Base-by-base conservation (phyloP, 2,329 filamentous ascomycete genomes). In the Epicoccum sorghinum region DNA sequence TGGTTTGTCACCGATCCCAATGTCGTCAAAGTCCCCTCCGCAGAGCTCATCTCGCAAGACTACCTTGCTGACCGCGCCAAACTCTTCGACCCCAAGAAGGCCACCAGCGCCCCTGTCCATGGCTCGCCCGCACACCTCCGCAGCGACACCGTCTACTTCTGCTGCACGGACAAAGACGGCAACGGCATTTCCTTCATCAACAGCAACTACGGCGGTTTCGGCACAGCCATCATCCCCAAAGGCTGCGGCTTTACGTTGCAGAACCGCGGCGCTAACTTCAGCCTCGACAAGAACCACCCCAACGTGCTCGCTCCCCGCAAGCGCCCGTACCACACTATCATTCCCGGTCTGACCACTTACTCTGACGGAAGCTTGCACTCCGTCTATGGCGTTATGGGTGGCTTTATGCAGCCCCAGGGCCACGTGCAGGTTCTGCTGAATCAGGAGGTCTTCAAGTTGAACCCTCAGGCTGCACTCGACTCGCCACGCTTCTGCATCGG, bases 101-200 rank as follows among this genome's bases (percentile, higher is more conserved):
- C 83, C 1, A 75, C 78, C 23, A 77, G 79, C 14, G 74, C 82
- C 7, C 74, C 89, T 1, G 77, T 85, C 38, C 89, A 91, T 69
- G 93, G 93, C 51, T 90, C 71, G 6, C 72, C 91, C 72, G 93
- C 93, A 0, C 86, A 96, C 57, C 88, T 87, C 59, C 89, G 89
- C 75, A 90, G 89, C 72, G 95, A 99, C 74, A 98, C 95, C 0
- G 95, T 98, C 25, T 98, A 98, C 79, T 96, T 98, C 70, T 87
- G 89, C 52, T 89, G 89, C 9, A 89, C 92, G 0, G 95, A 98
- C 77, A 76, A 80, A 1, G 79, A 86, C 29, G 95, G 95, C 48
- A 98, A 98, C 75, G 93, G 89, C 30, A 93, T 95, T 47, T 95
- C 89, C 22, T 97, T 98, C 78, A 98, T 98, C 79, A 98, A 96